Evolutionary conservation across 768 basidiomycete species (phyloP), one percentile per base, ranked within the genome.

Genomic region (Fistulinella prunicolor): DNA sequence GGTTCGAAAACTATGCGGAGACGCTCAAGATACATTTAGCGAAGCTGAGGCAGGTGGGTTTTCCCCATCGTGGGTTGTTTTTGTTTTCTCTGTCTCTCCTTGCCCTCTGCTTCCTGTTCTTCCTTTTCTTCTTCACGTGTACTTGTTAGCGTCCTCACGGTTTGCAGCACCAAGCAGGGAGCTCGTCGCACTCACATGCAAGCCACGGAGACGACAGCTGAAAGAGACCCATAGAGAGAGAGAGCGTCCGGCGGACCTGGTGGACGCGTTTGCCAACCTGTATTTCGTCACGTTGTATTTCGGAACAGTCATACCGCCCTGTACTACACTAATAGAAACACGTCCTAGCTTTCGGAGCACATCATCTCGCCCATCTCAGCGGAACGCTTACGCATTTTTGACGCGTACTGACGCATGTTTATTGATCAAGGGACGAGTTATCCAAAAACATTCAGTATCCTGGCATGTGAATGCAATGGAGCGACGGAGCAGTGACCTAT

Each of bases 1-100:
- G 95, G 20, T 96, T 96, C 59, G 94, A 96, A 57, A 89, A 95
- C 60, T 96, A 97, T 60, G 87, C 86, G 40, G 90, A 94, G 72
- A 88, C 89, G 29, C 73, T 96, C 47, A 92, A 89, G 71, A 90
- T 97, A 43, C 92, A 96, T 70, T 71, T 98, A 38, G 84, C 93
- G 5, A 95, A 95, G 70, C 76, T 94, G 58, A 73, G 93, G 55
- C 84, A 89, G 80, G 89, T 88, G 47, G 10, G 45, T 54, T 6
- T 47, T 45, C 5, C n/a, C n/a, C n/a, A n/a, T n/a, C n/a, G n/a
- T n/a, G n/a, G n/a, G n/a, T 23, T 28, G n/a, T 4, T 2, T 28
- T 28, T 28, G 26, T 28, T 28, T 10, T 28, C 26, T 28, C 10
- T 28, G 10, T 10, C 26, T 28, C 6, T 10, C 6, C 10, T 10